These are phyloP conservation scores for Nasturtium officinale DNA, from an alignment of 345 rosid genomes.

Conservation along the genomic window DNA sequence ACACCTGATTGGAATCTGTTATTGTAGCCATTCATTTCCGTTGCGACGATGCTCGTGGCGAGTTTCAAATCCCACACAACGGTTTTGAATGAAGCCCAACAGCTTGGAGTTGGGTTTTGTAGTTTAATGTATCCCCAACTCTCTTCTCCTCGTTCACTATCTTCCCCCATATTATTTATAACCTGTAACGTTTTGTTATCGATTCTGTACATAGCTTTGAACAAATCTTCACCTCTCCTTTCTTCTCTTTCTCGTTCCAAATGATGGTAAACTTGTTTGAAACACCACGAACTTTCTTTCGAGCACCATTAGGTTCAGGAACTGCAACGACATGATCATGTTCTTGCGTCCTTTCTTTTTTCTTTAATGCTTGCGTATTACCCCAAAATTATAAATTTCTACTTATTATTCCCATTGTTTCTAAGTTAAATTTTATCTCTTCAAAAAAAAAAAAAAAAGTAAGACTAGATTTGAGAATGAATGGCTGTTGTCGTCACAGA, in stretches of 20 bases:
- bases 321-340: neutral
- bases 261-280: slow-evolving; percentile 57
- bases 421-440: too few species aligned
- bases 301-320: neutral
- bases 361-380: too few species aligned
- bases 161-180: slow-evolving; percentile 53
- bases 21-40: slow-evolving; percentile 70
- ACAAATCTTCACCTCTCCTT: slow-evolving; percentile 38
- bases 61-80: slow-evolving; percentile 61
- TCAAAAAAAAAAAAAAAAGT: too few species aligned
- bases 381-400: too few species aligned
- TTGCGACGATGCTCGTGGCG: slow-evolving; percentile 74
- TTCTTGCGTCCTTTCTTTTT: too few species aligned
- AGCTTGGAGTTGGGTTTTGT: slow-evolving; percentile 68
- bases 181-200: slow-evolving; percentile 54
- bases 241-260: slow-evolving; percentile 65
- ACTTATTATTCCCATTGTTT: too few species aligned
- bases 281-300: slow-evolving; percentile 64
- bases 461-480: too few species aligned
- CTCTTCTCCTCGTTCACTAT: slow-evolving; percentile 51
- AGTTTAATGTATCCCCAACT: slow-evolving; percentile 82
- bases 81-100: slow-evolving; percentile 73
- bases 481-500: too few species aligned
- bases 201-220: slow-evolving; percentile 45
- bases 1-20: slow-evolving; percentile 56